Percentiles rank a stretch among this genome's conserved stretches.
Conservation (phyloP, 805 yeast species). For the Candida coquimbonensis region DNA sequence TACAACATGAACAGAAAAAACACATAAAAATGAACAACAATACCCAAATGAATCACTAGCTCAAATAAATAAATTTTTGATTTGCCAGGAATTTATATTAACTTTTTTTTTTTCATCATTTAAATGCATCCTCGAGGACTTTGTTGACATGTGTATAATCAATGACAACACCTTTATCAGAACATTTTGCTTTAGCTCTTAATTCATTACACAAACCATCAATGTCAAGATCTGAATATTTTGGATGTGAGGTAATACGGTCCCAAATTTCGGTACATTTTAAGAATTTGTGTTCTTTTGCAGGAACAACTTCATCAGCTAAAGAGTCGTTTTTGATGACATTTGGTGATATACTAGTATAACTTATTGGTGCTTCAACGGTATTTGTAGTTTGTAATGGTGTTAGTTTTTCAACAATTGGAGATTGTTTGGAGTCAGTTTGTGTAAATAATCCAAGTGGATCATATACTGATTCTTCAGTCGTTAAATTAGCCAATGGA, state of each 20-base stretch:
- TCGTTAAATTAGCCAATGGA: conserved; percentile 37
- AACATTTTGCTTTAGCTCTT: conserved; percentile 89
- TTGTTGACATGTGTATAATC: conserved; percentile 72
- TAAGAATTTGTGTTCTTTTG: conserved; percentile 51
- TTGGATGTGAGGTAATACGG: conserved; percentile 88
- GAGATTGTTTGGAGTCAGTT: conserved; percentile 2
- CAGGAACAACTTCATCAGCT: conserved; percentile 50
- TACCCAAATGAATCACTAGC: neutral
- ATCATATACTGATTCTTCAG: conserved; percentile 53
- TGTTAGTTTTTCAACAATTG: conserved; percentile 8
- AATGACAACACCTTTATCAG: conserved; percentile 86
- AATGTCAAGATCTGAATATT: conserved; percentile 87
- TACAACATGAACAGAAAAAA: neutral
- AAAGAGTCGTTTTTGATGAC: conserved; percentile 13
- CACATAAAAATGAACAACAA: neutral
- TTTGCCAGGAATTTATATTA: no score
- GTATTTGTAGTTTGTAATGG: neutral
- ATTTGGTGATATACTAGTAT: neutral
- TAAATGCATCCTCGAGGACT: conserved; percentile 26
- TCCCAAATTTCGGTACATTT: conserved; percentile 96
- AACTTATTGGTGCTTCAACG: neutral
- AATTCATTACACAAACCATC: conserved; percentile 89
- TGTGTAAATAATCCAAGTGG: conserved; percentile 32
- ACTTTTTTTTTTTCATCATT: neutral
- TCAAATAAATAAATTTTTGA: neutral